Conservation (phyloP, 768 basidiomycete genomes). For the Lactarius psammicola region DNA sequence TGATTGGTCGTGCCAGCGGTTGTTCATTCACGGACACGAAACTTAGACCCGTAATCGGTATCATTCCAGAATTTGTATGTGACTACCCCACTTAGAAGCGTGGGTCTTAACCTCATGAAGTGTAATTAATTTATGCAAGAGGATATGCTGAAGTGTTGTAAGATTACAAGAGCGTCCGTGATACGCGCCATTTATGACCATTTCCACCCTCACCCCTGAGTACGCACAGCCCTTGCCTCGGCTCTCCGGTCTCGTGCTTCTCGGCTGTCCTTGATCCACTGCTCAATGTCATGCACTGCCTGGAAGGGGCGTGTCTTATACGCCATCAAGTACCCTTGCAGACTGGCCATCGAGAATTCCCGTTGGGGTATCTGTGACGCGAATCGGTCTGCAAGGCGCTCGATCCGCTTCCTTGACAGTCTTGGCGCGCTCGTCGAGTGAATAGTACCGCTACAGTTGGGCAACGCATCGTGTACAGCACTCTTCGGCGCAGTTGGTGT, state of each 20-base stretch:
- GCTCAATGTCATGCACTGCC: slow-evolving; percentile 46
- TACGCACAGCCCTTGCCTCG: neutral
- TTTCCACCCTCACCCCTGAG: neutral
- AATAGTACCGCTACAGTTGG: slow-evolving; percentile 10
- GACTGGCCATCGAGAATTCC: slow-evolving; percentile 42
- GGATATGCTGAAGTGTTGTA: neutral
- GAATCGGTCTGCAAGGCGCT: slow-evolving; percentile 54
- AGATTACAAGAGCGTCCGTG: neutral
- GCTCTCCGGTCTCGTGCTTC: slow-evolving; percentile 30
- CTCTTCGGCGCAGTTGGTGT: neutral
- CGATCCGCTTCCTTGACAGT: slow-evolving; percentile 42
- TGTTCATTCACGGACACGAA: too few relatives aligned
- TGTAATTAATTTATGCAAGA: neutral
- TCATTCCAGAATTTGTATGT: neutral
- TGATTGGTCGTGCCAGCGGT: too few relatives aligned
- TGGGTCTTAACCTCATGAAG: neutral
- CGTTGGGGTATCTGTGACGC: slow-evolving; percentile 50
- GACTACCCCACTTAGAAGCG: neutral
- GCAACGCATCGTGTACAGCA: neutral
- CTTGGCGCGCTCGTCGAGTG: slow-evolving; percentile 34
- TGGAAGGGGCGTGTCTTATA: slow-evolving; percentile 59
- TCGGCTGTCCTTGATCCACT: slow-evolving; percentile 52
- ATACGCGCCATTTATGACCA: neutral
- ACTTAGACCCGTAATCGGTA: too few relatives aligned
- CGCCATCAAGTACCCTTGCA: slow-evolving; percentile 64